These are phyloP conservation scores for Didymella sp. DNA, from an alignment of 2,329 filamentous ascomycete species.

Conservation along the genomic window DNA sequence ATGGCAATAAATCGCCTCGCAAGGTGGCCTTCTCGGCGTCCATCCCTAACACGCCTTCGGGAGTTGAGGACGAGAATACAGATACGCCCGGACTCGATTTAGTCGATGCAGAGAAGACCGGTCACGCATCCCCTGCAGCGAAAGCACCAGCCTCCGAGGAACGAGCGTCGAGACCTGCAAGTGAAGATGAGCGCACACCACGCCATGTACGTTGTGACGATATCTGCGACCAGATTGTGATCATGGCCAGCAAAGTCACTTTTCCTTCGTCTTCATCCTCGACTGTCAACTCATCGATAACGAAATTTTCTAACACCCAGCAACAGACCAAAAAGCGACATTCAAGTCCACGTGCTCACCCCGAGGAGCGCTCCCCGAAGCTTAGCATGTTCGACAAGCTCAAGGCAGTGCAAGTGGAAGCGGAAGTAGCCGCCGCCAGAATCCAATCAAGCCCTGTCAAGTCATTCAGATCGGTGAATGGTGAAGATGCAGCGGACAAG, in stretches of 20 bases:
- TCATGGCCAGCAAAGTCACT: conserved; percentile 38
- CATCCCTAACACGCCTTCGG: conserved; percentile 44
- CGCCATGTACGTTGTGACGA: conserved; percentile 49
- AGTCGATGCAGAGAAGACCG: conserved; percentile 30
- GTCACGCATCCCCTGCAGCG: conserved; percentile 25
- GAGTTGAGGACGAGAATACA: conserved; percentile 43
- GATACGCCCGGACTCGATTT: conserved; percentile 39
- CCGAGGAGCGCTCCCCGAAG: conserved; percentile 49
- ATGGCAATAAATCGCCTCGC: conserved; percentile 49
- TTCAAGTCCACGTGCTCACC: conserved; percentile 48
- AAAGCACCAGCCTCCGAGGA: conserved; percentile 29
- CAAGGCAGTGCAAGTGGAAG: conserved; percentile 53
- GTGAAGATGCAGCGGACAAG: conserved; percentile 30
- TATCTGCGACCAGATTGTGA: conserved; percentile 31
- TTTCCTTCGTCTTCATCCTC: conserved; percentile 33
- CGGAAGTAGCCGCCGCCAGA: conserved; percentile 51
- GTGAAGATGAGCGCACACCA: conserved; percentile 40
- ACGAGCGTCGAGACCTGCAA: conserved; percentile 27
- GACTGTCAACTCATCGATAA: conserved; percentile 14
- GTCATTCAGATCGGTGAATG: conserved; percentile 18
- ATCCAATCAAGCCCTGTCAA: conserved; percentile 18
- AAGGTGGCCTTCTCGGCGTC: conserved; percentile 51
- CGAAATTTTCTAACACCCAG: conserved; percentile 37
- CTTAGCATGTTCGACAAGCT: conserved; percentile 58
- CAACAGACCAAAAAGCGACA: conserved; percentile 48